phyloP scores from a whole-genome alignment of 2,329 filamentous ascomycete species.

The Fusarium brevicatenulatum region DNA sequence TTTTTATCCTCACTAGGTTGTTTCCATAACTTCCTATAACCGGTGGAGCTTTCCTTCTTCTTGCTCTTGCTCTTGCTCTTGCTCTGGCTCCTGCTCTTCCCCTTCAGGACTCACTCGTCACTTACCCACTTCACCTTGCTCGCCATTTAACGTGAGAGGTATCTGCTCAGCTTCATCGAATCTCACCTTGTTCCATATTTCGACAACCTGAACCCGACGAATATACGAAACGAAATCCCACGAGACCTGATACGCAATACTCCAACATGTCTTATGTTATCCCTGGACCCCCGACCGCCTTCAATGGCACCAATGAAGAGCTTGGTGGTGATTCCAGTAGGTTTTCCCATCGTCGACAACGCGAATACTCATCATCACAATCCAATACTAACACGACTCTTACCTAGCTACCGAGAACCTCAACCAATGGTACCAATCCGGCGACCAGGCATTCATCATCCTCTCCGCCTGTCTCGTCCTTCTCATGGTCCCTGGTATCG shows the following conservation, averaged over 20 bases:
- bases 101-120: slow-evolving; percentile 5
- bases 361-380: neutral
- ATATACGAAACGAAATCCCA: slow-evolving; percentile 17
- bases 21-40: slow-evolving; percentile 17
- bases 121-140: slow-evolving; percentile 9
- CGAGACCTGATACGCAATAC: slow-evolving; percentile 3
- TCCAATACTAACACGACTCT: slow-evolving; percentile 4
- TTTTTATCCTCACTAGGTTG: slow-evolving; percentile 20
- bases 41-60: slow-evolving; percentile 23
- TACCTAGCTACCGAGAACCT: slow-evolving; percentile 79
- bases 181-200: neutral
- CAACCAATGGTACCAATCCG: slow-evolving; percentile 94
- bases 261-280: slow-evolving; percentile 68
- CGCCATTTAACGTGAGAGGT: slow-evolving; percentile 6
- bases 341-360: slow-evolving; percentile 45
- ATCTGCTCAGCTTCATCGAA: slow-evolving; percentile 1
- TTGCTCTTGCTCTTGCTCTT: too few relatives aligned
- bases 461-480: slow-evolving; percentile 91
- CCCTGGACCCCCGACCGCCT: slow-evolving; percentile 66
- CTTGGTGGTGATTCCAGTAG: slow-evolving; percentile 82
- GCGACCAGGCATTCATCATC: slow-evolving; percentile 95
- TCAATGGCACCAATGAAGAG: slow-evolving; percentile 71
- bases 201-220: slow-evolving; percentile 2
- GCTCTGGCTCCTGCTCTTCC: neutral
- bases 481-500: slow-evolving; percentile 96